Percentiles rank a stretch among this genome's conserved stretches.
phyloP scores from a whole-genome alignment of 768 basidiomycete species.

The Chalciporus sphaerocephalus region DNA sequence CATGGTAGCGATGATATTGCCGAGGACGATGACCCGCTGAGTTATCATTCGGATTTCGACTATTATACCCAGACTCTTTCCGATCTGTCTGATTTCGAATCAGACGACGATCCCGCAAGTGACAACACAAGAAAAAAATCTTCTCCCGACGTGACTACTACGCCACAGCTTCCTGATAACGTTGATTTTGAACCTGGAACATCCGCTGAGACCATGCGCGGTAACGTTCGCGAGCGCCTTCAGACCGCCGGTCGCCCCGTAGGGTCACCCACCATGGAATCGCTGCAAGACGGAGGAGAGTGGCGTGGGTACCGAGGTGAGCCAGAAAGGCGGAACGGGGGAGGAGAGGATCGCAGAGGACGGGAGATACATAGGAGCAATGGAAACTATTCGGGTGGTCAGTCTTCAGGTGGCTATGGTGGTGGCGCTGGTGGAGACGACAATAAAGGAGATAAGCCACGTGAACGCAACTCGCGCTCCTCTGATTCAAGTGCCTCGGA shows the following conservation, averaged over 20 bases:
- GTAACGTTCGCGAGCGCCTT: conserved; percentile 1
- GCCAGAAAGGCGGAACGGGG: conserved; percentile 15
- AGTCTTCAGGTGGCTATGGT: conserved; percentile 18
- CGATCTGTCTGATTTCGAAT: conserved; percentile 30
- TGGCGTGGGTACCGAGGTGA: conserved; percentile 17
- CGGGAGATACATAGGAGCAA: conserved; percentile 10
- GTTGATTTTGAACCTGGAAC: conserved; percentile 41
- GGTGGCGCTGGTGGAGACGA: conserved; percentile 38
- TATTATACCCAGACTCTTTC: conserved; percentile 32
- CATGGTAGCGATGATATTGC: conserved; percentile 5
- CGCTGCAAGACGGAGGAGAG: conserved; percentile 16
- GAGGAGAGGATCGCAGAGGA: conserved; percentile 9
- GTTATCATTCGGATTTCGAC: conserved; percentile 36
- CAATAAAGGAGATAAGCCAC: conserved; percentile 35
- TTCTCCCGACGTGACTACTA: conserved; percentile 10
- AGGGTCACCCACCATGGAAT: conserved; percentile 1
- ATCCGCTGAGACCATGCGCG: conserved; percentile 36
- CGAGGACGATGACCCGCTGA: conserved; percentile 31
- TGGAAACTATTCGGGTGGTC: conserved; percentile 17
- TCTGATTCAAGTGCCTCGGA: conserved; percentile 33
- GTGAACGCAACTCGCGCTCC: conserved; percentile 25
- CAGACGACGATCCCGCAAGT: conserved; percentile 13
- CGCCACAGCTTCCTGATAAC: conserved; percentile 20
- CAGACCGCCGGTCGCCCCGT: not conserved
- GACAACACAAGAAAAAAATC: conserved; percentile 5